Evolutionary conservation across 2,329 filamentous ascomycete species (phyloP).

Genomic region (Cercospora sp.): DNA sequence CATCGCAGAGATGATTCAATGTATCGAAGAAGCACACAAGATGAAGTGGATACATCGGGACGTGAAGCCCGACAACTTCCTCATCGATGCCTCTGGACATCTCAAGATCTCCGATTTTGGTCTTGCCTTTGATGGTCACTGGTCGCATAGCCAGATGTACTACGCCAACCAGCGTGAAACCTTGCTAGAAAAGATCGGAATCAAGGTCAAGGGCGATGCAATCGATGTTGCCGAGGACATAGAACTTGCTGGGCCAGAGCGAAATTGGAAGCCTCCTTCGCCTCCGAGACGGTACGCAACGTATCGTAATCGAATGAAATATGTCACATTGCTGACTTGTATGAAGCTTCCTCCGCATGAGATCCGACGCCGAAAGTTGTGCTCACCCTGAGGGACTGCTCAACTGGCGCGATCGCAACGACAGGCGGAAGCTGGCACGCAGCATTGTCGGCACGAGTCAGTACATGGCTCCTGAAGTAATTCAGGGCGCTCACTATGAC

Average conservation of each 20-base stretch:
- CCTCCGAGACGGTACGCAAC: background rate
- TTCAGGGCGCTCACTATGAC: constrained; percentile 79
- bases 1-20: constrained; percentile 91
- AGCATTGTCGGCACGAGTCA: constrained; percentile 94
- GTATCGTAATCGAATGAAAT: too few relatives aligned
- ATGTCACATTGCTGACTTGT: background rate
- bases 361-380: constrained; percentile 27
- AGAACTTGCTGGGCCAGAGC: background rate
- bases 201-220: constrained; percentile 71
- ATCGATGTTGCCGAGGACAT: constrained; percentile 62
- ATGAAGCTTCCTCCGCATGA: background rate
- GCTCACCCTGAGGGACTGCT: constrained; percentile 38
- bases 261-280: constrained; percentile 3
- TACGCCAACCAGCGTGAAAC: constrained; percentile 80
- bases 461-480: constrained; percentile 96
- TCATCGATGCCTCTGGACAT: constrained; percentile 84
- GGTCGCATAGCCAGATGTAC: constrained; percentile 86
- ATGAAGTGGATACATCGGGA: constrained; percentile 92
- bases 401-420: constrained; percentile 48
- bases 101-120: constrained; percentile 96
- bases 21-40: constrained; percentile 86
- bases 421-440: constrained; percentile 69
- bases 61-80: constrained; percentile 95
- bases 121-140: constrained; percentile 90
- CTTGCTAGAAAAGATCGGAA: constrained; percentile 72